Base-by-base conservation (phyloP, 345 rosid genomes). In the Ricinus communis region DNA sequence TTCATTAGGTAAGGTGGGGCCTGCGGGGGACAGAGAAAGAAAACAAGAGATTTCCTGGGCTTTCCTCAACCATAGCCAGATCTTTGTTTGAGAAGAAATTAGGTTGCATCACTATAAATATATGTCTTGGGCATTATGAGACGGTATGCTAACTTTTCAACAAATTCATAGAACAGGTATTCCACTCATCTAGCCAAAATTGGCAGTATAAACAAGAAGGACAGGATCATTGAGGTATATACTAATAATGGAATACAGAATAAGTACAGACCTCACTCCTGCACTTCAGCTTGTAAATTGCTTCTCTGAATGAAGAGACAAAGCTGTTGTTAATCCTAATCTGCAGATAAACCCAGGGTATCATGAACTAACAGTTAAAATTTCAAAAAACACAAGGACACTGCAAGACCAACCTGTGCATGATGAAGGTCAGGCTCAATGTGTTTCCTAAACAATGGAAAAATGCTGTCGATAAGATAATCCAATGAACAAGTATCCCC, bases 341-440 rank as follows among this genome's bases (percentile, higher is more conserved):
- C 99, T 96, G 97, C 87, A 85, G 51, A 71, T 71, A 80, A 70
- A 63, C 47, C 28, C 77, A 67, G 76, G 16, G 64, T 77, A 59
- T 73, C 63, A 74, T 59, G 65, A 77, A 73, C 53, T 68, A 66
- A 68, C 61, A 55, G 55, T 55, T 55, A 69, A 36, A 75, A 73
- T 45, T 31, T 28, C 65, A 38, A 43, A 31, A 57, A 49, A 51
- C 24, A 58, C 38, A 33, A 71, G 51, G 46, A 49, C 33, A 75
- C 69, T 63, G 71, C 61, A 74, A 65, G 50, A 71, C 74, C 69
- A 80, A 96, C 99, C 98, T 93, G 99, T 64, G 99, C 99, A 85
- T 96, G 98, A 81, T 96, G 98, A 73, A 96, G 97, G 70, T 96
- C 99, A 65, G 99, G 98, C 83, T 96, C 99, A 81, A 93, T 96